Conservation (phyloP, 805 yeast species). For the Clavispora phyllophila region DNA sequence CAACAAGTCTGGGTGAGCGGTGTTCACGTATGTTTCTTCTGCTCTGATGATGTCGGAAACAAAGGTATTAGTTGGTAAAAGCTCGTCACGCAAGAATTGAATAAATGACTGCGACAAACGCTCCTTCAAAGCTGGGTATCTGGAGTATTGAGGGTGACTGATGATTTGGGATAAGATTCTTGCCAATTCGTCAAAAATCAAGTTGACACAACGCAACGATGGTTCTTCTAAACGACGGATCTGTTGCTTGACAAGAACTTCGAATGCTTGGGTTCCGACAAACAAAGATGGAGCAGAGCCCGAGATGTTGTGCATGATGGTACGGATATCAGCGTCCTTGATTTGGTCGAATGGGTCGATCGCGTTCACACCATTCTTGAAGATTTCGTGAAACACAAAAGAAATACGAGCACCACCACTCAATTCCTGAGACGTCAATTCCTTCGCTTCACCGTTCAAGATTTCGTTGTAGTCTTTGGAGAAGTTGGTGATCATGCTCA, state of each 20-base stretch:
- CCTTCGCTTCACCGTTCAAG: conserved; percentile 88
- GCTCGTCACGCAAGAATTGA: conserved; percentile 70
- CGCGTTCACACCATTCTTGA: conserved; percentile 85
- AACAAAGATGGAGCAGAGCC: conserved; percentile 94
- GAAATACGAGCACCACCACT: conserved; percentile 98
- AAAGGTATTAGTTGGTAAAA: conserved; percentile 80
- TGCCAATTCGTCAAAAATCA: conserved; percentile 91
- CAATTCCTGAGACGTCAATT: conserved; percentile 80
- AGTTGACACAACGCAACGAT: conserved; percentile 75
- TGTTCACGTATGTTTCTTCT: conserved; percentile 92
- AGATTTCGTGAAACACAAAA: conserved; percentile 94
- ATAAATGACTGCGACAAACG: conserved; percentile 76
- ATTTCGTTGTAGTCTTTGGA: conserved; percentile 88
- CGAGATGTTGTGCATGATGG: conserved; percentile 93
- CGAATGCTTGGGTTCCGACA: conserved; percentile 97
- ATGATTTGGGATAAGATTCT: conserved; percentile 83
- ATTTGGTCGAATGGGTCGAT: conserved; percentile 96
- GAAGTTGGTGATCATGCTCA: conserved; percentile 88
- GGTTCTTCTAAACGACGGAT: conserved; percentile 95
- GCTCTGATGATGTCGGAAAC: conserved; percentile 77
- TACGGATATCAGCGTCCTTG: conserved; percentile 91
- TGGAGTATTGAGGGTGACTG: conserved; percentile 71
- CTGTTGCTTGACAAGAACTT: conserved; percentile 72
- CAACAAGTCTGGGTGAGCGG: conserved; percentile 94
- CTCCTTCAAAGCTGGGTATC: conserved; percentile 90